Conservation (phyloP, 768 basidiomycete genomes). For the Naematelia encephala region DNA sequence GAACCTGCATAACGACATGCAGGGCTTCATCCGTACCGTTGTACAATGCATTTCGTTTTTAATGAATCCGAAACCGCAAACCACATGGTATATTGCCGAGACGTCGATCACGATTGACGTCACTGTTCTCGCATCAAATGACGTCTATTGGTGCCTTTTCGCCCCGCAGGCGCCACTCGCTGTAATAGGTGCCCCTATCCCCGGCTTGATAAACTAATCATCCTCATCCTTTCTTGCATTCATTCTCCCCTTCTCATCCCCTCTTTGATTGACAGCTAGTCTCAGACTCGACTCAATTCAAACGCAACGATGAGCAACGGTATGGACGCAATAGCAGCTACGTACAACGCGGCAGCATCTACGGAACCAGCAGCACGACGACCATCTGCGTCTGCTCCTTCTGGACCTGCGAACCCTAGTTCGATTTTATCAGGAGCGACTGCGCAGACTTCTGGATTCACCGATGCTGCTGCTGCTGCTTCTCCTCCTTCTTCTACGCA, state of each 20-base stretch:
- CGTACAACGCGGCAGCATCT: not conserved
- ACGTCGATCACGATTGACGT: not conserved
- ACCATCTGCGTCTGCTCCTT: not conserved
- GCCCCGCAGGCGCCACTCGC: not conserved
- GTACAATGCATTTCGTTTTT: no score
- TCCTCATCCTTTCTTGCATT: no score
- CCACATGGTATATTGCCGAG: not conserved
- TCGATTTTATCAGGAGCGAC: conserved; percentile 12
- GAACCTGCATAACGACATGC: no score
- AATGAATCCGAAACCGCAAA: no score
- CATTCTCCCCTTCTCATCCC: no score
- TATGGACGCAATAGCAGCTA: not conserved
- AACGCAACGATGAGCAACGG: not conserved
- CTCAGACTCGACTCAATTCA: no score
- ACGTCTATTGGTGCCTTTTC: no score
- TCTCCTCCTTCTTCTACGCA: not conserved
- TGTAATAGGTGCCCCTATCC: not conserved
- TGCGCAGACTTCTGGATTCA: conserved; percentile 14
- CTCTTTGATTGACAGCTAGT: no score
- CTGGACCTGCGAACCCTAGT: not conserved
- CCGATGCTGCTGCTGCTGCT: conserved; percentile 2
- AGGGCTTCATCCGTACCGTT: no score
- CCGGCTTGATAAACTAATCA: no score
- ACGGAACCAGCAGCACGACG: not conserved
- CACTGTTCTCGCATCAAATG: not conserved